Percentiles rank a stretch among this genome's conserved stretches.
Conservation (phyloP, 2,329 filamentous ascomycete species). For the Fusarium solani-melongenae region DNA sequence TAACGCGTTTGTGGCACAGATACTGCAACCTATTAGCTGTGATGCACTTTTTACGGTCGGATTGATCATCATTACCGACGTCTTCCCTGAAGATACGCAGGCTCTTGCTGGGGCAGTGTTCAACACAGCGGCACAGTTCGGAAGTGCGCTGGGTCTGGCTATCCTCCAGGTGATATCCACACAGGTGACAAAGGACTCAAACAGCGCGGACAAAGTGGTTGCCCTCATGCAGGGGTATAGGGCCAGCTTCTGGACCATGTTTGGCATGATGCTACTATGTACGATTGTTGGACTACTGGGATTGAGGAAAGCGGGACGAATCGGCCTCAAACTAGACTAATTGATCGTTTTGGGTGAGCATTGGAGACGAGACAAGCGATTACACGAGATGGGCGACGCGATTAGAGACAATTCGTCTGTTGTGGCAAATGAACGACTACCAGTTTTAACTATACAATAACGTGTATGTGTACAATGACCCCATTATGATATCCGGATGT, state of each 20-base stretch:
- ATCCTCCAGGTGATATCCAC: neutral
- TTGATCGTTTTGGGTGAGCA: neutral
- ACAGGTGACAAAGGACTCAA: neutral
- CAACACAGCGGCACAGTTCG: neutral
- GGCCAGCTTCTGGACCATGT: neutral
- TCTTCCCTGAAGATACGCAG: neutral
- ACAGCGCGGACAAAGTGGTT: neutral
- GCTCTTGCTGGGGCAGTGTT: neutral
- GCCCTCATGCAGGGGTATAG: neutral
- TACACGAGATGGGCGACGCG: neutral
- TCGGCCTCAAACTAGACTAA: neutral
- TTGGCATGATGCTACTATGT: neutral
- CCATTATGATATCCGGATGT: slow-evolving; percentile 26
- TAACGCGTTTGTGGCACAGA: slow-evolving; percentile 55
- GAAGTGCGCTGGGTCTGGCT: neutral
- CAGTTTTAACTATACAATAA: slow-evolving; percentile 17
- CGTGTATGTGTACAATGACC: slow-evolving; percentile 10
- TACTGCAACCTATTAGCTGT: slow-evolving; percentile 47
- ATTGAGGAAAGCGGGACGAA: neutral
- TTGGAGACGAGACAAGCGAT: neutral
- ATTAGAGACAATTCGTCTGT: neutral
- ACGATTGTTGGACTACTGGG: neutral
- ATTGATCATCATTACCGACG: neutral
- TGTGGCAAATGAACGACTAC: slow-evolving; percentile 3
- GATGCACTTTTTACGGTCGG: neutral